These are phyloP conservation scores for Nitzschia sp. DNA, from an alignment of 108 stramenopile genomes.

Conservation along the genomic window DNA sequence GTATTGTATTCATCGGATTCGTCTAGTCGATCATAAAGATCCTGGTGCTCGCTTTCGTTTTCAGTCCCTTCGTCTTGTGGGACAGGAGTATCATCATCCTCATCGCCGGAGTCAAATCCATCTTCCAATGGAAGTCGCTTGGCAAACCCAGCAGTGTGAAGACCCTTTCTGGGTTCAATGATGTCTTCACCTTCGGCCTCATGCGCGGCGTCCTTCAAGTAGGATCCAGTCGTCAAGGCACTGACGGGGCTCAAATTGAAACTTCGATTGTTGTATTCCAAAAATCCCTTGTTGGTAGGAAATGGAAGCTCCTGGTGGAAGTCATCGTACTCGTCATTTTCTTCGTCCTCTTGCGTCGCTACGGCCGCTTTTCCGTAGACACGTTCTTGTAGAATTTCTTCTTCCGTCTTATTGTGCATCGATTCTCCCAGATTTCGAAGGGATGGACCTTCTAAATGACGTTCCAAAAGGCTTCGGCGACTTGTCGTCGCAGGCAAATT, in stretches of 20 bases:
- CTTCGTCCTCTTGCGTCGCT: conserved; percentile 17
- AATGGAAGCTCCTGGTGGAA: conserved; percentile 5
- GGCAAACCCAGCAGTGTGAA: conserved; percentile 2
- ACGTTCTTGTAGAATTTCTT: conserved; percentile 21
- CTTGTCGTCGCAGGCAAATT: not conserved
- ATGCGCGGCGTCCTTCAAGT: not conserved
- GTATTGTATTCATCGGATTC: not conserved
- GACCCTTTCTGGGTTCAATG: conserved; percentile 15
- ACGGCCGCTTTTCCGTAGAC: conserved; percentile 13
- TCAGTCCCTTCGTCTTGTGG: not conserved
- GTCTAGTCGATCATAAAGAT: not conserved
- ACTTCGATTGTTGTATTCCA: conserved; percentile 3
- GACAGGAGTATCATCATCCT: not conserved
- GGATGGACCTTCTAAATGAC: conserved; percentile 12
- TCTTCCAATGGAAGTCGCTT: conserved; percentile 26
- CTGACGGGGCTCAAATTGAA: conserved; percentile 24
- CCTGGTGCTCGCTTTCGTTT: not conserved
- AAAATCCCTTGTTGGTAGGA: conserved; percentile 3
- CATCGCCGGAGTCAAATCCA: conserved; percentile 31
- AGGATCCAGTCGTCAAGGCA: conserved; percentile 19
- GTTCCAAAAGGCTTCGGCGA: not conserved
- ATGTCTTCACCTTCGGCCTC: not conserved
- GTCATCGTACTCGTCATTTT: conserved; percentile 10
- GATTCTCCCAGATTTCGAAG: not conserved
- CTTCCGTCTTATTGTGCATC: conserved; percentile 20